phyloP scores from a whole-genome alignment of 2,329 filamentous ascomycete species.

The Penicillium sp. region DNA sequence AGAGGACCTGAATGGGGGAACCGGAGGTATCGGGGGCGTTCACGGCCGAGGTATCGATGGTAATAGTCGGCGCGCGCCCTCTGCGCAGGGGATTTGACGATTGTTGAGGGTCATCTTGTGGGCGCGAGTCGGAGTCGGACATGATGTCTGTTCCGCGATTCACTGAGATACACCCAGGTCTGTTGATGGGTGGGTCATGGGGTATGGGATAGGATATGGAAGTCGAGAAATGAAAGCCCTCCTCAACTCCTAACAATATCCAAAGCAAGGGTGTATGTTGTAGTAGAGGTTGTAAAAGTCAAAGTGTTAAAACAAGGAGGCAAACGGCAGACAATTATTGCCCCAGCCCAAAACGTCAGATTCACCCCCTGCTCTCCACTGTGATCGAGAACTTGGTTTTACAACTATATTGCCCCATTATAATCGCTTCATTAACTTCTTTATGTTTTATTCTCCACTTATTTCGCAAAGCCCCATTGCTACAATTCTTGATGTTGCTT shows the following conservation, averaged over 20 bases:
- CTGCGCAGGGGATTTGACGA: constrained; percentile 39
- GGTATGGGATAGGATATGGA: background rate
- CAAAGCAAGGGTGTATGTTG: background rate
- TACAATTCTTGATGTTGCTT: too few species aligned
- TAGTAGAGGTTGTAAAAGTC: background rate
- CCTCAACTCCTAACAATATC: background rate
- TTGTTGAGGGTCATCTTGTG: constrained; percentile 25
- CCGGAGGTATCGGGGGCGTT: constrained; percentile 39
- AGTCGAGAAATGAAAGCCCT: background rate
- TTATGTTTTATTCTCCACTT: too few species aligned
- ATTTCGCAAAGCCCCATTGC: too few species aligned
- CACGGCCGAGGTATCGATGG: constrained; percentile 57
- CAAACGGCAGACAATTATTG: constrained; percentile 1
- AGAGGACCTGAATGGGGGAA: constrained; percentile 35
- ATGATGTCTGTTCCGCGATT: constrained; percentile 8
- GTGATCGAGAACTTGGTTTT: background rate
- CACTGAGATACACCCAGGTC: constrained; percentile 10
- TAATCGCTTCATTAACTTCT: background rate
- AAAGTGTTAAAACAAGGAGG: constrained; percentile 1
- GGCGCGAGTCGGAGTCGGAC: too few species aligned
- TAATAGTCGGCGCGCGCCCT: constrained; percentile 54
- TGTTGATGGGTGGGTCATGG: constrained; percentile 11
- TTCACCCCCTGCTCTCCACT: background rate
- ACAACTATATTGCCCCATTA: background rate
- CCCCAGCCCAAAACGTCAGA: background rate